Percentiles rank a stretch among this genome's conserved stretches.
Evolutionary conservation across 2,329 filamentous ascomycete genomes (phyloP).

Genomic region (Cladosporium sp.): DNA sequence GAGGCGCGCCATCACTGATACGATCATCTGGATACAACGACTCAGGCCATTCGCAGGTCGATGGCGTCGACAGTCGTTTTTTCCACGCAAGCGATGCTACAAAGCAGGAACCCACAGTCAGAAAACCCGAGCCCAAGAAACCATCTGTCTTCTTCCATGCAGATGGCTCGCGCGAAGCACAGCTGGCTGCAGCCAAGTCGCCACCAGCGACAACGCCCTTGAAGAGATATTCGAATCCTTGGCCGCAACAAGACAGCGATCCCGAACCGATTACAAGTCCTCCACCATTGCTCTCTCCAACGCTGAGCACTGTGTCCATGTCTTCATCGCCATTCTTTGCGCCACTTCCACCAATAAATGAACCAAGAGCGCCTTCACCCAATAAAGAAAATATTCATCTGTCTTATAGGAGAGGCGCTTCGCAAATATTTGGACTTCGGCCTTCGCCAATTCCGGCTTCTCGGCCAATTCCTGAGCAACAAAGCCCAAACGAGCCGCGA

Average conservation of each 20-base stretch:
- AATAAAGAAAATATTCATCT: constrained; percentile 52
- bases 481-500: not conserved
- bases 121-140: constrained; percentile 47
- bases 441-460: constrained; percentile 25
- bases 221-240: constrained; percentile 28
- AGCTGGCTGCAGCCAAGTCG: not conserved
- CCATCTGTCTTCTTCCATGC: constrained; percentile 54
- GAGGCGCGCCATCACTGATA: constrained; percentile 38
- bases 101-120: constrained; percentile 34
- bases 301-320: constrained; percentile 35
- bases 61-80: constrained; percentile 66
- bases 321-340: constrained; percentile 39
- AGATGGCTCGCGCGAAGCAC: constrained; percentile 48
- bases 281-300: constrained; percentile 38
- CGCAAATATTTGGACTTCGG: constrained; percentile 47
- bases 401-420: constrained; percentile 53
- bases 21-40: constrained; percentile 39
- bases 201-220: constrained; percentile 28
- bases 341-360: constrained; percentile 27
- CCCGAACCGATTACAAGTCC: constrained; percentile 25
- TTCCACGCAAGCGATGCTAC: constrained; percentile 83
- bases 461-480: constrained; percentile 8
- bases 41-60: constrained; percentile 26
- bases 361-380: constrained; percentile 44
- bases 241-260: constrained; percentile 28